phyloP scores from a whole-genome alignment of 2,329 filamentous ascomycete species.

The Pseudogymnoascus sp. region DNA sequence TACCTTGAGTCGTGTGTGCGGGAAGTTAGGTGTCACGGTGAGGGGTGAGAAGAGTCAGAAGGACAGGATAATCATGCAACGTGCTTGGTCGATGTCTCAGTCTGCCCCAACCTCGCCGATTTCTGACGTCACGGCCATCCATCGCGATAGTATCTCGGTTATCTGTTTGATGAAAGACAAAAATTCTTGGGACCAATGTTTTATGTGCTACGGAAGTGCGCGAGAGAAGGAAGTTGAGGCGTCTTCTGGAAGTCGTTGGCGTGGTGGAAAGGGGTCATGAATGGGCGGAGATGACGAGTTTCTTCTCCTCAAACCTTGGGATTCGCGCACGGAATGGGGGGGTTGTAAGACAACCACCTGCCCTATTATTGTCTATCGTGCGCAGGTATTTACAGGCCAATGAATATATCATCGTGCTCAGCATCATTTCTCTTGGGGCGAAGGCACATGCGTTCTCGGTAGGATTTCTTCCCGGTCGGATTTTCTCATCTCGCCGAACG shows the following conservation, averaged over 20 bases:
- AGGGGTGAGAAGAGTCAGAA: neutral
- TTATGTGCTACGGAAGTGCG: too few species aligned
- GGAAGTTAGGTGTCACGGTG: neutral
- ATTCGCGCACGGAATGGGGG: neutral
- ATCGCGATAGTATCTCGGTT: neutral
- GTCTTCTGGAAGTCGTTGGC: too few species aligned
- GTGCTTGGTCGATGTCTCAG: neutral
- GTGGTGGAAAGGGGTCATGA: neutral
- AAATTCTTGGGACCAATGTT: too few species aligned
- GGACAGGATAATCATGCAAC: neutral
- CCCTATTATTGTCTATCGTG: too few species aligned
- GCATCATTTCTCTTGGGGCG: neutral
- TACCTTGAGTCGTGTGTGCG: too few species aligned
- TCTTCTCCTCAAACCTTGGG: neutral
- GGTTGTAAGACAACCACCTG: neutral
- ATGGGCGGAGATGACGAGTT: neutral
- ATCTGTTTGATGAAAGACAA: neutral
- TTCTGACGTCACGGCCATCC: neutral
- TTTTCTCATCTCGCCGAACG: neutral
- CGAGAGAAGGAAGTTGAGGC: neutral
- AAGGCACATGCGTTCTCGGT: neutral
- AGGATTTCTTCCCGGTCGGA: neutral
- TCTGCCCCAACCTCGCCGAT: neutral
- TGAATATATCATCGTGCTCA: neutral
- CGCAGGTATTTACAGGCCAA: too few species aligned